Conservation (phyloP, 2,329 filamentous ascomycete genomes). For the Fusarium miscanthi region DNA sequence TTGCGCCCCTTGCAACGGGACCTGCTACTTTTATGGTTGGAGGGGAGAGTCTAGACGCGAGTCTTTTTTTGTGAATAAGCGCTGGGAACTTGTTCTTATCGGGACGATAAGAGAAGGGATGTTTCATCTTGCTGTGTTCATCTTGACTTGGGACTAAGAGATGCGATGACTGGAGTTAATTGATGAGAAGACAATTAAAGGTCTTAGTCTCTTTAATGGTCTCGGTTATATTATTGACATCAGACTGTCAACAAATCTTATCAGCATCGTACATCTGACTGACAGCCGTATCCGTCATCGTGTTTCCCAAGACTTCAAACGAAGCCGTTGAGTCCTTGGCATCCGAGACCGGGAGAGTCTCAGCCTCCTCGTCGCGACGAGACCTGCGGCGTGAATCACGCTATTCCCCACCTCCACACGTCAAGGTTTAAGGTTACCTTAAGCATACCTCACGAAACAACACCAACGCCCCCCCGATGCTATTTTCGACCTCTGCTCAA, state of each 20-base stretch:
- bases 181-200: fast-evolving
- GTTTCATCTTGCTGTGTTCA: not conserved
- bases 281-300: too few species aligned
- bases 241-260: not conserved
- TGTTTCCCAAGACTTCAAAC: not conserved
- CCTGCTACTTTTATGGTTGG: constrained; percentile 1
- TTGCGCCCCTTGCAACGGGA: not conserved
- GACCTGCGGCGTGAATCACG: not conserved
- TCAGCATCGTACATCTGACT: fast-evolving
- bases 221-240: fast-evolving
- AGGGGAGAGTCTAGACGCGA: not conserved
- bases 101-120: not conserved
- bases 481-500: not conserved
- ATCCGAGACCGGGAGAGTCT: constrained; percentile 14
- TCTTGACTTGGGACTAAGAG: too few species aligned
- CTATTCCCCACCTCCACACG: not conserved
- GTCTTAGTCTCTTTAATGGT: not conserved
- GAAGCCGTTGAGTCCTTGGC: not conserved
- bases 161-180: not conserved
- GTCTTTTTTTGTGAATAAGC: not conserved
- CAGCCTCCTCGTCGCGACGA: not conserved
- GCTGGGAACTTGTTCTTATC: not conserved
- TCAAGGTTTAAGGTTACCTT: constrained; percentile 21
- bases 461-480: not conserved
- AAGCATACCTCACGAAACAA: constrained; percentile 10